Percentiles rank a stretch among this genome's conserved stretches.
These are phyloP conservation scores for Penicillium freii DNA, from an alignment of 2,329 filamentous ascomycete species.

Conservation along the genomic window DNA sequence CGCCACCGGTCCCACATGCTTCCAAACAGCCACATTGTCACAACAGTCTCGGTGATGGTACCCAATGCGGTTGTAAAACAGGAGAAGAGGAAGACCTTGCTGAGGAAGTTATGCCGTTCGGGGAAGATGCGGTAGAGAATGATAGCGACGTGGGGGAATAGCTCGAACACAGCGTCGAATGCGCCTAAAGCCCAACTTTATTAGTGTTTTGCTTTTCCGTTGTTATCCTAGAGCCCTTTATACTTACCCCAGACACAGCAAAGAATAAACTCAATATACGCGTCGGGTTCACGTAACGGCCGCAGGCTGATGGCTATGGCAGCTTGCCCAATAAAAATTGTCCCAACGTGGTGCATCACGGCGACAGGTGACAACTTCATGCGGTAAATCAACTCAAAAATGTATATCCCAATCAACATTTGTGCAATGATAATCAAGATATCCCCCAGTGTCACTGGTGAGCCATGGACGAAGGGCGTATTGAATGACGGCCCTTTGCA, in stretches of 20 bases:
- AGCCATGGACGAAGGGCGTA: slow-evolving; percentile 30
- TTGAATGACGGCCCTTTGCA: slow-evolving; percentile 31
- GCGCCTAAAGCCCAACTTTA: slow-evolving; percentile 33
- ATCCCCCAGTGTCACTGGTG: slow-evolving; percentile 42
- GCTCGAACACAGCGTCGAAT: slow-evolving; percentile 49
- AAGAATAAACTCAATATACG: slow-evolving; percentile 39
- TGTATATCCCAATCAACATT: slow-evolving; percentile 48
- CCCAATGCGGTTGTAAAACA: slow-evolving; percentile 40
- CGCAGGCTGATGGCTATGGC: slow-evolving; percentile 42
- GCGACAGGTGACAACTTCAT: slow-evolving; percentile 43
- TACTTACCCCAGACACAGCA: slow-evolving; percentile 43
- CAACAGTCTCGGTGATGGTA: slow-evolving; percentile 43
- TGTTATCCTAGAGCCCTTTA: fast-evolving
- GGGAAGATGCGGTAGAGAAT: slow-evolving; percentile 47
- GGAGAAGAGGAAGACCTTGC: slow-evolving; percentile 39
- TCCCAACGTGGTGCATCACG: slow-evolving; percentile 44
- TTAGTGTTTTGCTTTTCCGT: neutral
- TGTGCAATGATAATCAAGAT: slow-evolving; percentile 42
- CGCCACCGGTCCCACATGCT: slow-evolving; percentile 45
- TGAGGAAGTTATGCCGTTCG: slow-evolving; percentile 39
- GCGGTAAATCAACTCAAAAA: slow-evolving; percentile 48
- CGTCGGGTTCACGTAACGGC: slow-evolving; percentile 29
- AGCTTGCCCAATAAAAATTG: slow-evolving; percentile 43
- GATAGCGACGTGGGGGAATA: slow-evolving; percentile 48
- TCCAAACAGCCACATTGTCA: slow-evolving; percentile 48